Conservation (phyloP, 148 eudicot species). For the Vaccinium macrocarpon region DNA sequence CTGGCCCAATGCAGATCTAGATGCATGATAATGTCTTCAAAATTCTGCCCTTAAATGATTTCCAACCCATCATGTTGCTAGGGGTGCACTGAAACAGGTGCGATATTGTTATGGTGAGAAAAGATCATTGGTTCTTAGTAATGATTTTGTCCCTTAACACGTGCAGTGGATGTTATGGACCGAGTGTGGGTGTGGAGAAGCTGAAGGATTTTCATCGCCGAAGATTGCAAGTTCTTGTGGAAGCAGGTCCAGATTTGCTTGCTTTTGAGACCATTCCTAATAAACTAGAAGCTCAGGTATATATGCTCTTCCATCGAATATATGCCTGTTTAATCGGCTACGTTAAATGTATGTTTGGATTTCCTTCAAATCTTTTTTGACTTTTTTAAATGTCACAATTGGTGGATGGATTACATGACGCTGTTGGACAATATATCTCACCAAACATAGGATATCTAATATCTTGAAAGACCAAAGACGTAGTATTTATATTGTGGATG, state of each 20-base stretch:
- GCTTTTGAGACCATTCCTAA: constrained; percentile 91
- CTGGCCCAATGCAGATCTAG: not conserved
- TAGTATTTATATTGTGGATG: not conserved
- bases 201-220: constrained; percentile 85
- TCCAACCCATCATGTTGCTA: not conserved
- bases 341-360: not conserved
- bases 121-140: not conserved
- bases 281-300: constrained; percentile 86
- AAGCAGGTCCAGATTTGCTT: constrained; percentile 76
- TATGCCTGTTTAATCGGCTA: not conserved
- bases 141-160: not conserved
- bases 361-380: not conserved
- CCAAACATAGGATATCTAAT: not conserved
- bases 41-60: not conserved
- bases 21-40: not conserved
- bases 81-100: not conserved
- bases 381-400: not conserved
- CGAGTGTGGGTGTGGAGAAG: constrained; percentile 44
- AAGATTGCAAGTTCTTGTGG: constrained; percentile 72
- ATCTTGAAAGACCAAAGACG: not conserved
- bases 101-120: not conserved
- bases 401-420: not conserved
- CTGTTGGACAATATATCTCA: not conserved
- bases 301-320: not conserved
- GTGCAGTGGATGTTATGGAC: constrained; percentile 68